Percentiles rank a stretch among this genome's conserved stretches.
Conservation (phyloP, 352 stramenopile species). For the Phytophthora podocarpi region DNA sequence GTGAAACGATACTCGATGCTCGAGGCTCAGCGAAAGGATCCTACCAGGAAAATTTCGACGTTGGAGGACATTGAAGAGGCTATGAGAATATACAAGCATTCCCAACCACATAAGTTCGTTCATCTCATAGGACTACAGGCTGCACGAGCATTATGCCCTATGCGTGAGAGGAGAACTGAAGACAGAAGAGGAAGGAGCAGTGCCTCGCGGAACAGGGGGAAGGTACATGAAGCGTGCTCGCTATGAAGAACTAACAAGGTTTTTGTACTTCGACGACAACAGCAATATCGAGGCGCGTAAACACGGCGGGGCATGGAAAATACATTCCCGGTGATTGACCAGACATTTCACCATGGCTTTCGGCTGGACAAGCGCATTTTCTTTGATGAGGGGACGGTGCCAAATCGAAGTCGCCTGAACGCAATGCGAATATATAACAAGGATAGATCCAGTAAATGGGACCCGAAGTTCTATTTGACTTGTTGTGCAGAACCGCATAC, state of each 20-base stretch:
- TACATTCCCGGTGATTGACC: conserved; percentile 1
- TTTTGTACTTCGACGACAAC: too few relatives aligned
- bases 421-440: conserved; percentile 24
- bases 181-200: not conserved
- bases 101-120: too few relatives aligned
- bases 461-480: conserved; percentile 25
- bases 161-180: too few relatives aligned
- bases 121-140: too few relatives aligned
- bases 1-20: too few relatives aligned
- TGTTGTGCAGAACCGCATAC: conserved; percentile 19
- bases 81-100: too few relatives aligned
- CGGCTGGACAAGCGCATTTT: not conserved
- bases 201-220: conserved; percentile 1
- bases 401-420: conserved; percentile 13
- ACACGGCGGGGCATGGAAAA: too few relatives aligned
- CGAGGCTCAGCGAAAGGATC: too few relatives aligned
- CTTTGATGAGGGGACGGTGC: conserved; percentile 24
- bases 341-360: conserved; percentile 12
- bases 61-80: too few relatives aligned
- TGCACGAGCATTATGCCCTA: too few relatives aligned
- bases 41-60: too few relatives aligned
- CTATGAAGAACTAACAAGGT: not conserved
- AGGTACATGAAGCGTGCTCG: conserved; percentile 13
- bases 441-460: conserved; percentile 17
- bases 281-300: too few relatives aligned